A percentile compares a stretch with the other conserved stretches of the same genome.
These are phyloP conservation scores for Fusarium chlamydosporum DNA, from an alignment of 2,329 filamentous ascomycete species.

Conservation along the genomic window DNA sequence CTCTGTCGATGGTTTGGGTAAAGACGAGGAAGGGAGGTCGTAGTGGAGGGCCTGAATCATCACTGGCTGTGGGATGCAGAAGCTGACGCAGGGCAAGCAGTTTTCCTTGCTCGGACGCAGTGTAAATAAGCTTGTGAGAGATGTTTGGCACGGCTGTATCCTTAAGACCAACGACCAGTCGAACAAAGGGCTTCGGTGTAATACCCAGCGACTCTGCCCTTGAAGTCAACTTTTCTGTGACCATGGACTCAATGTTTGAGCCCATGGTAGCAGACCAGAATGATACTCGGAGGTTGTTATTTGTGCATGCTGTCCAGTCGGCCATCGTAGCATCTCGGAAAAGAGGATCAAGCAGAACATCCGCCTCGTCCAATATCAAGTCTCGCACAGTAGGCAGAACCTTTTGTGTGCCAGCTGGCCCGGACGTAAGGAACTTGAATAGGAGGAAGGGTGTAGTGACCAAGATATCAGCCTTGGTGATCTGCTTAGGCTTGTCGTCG, in stretches of 20 bases:
- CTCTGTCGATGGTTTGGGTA: slow-evolving; percentile 94
- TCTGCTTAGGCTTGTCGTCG: slow-evolving; percentile 49
- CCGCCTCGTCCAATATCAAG: slow-evolving; percentile 91
- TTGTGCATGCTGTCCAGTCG: slow-evolving; percentile 85
- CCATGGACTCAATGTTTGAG: slow-evolving; percentile 87
- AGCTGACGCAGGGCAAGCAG: slow-evolving; percentile 91
- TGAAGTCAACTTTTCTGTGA: slow-evolving; percentile 74
- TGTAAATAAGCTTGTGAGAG: slow-evolving; percentile 88
- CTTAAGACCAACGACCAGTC: slow-evolving; percentile 95
- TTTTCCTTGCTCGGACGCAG: slow-evolving; percentile 93
- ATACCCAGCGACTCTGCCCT: slow-evolving; percentile 61
- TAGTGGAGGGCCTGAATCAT: slow-evolving; percentile 71
- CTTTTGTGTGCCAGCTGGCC: slow-evolving; percentile 61
- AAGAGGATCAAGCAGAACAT: slow-evolving; percentile 90
- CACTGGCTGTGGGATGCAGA: slow-evolving; percentile 77
- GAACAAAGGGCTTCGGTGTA: slow-evolving; percentile 71
- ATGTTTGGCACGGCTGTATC: slow-evolving; percentile 96
- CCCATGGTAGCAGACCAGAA: slow-evolving; percentile 99
- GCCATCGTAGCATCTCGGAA: slow-evolving; percentile 90
- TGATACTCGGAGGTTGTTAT: slow-evolving; percentile 77
- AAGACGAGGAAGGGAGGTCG: slow-evolving; percentile 95
- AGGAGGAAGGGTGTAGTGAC: slow-evolving; percentile 71
- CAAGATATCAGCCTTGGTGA: slow-evolving; percentile 57
- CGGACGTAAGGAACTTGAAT: slow-evolving; percentile 75
- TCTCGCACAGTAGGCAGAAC: slow-evolving; percentile 77